Conservation (phyloP, 768 basidiomycete genomes). For the Grammothele lineata region DNA sequence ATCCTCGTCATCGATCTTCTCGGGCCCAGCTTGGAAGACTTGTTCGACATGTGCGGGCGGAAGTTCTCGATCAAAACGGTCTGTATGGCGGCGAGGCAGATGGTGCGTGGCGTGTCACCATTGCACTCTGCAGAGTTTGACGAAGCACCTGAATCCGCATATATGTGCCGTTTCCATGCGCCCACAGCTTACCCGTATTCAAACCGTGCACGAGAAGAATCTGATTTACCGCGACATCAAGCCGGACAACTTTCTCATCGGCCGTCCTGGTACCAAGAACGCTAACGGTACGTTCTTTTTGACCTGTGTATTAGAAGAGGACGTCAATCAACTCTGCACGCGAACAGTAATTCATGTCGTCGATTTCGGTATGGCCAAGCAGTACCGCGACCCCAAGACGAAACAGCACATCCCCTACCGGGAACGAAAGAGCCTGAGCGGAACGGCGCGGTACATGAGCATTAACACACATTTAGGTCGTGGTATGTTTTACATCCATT, state of each 20-base stretch:
- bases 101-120: constrained; percentile 59
- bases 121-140: too few species aligned
- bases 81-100: constrained; percentile 98
- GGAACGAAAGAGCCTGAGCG: constrained; percentile 94
- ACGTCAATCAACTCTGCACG: background rate
- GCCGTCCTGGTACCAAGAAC: constrained; percentile 87
- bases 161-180: background rate
- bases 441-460: constrained; percentile 99
- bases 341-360: constrained; percentile 81
- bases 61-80: constrained; percentile 98
- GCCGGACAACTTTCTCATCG: constrained; percentile 98
- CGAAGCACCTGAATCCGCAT: background rate
- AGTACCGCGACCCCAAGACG: constrained; percentile 98
- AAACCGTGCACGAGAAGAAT: constrained; percentile 99
- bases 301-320: too few species aligned
- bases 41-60: constrained; percentile 98
- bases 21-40: constrained; percentile 93
- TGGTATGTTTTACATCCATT: constrained; percentile 46
- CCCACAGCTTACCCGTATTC: constrained; percentile 82
- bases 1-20: constrained; percentile 98
- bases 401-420: constrained; percentile 99
- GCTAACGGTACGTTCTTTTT: constrained; percentile 54
- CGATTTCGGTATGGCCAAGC: constrained; percentile 99
- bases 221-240: constrained; percentile 99
- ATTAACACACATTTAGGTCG: constrained; percentile 98